Conservation (phyloP, 805 yeast species). For the Starmerella ratchasimensis region DNA sequence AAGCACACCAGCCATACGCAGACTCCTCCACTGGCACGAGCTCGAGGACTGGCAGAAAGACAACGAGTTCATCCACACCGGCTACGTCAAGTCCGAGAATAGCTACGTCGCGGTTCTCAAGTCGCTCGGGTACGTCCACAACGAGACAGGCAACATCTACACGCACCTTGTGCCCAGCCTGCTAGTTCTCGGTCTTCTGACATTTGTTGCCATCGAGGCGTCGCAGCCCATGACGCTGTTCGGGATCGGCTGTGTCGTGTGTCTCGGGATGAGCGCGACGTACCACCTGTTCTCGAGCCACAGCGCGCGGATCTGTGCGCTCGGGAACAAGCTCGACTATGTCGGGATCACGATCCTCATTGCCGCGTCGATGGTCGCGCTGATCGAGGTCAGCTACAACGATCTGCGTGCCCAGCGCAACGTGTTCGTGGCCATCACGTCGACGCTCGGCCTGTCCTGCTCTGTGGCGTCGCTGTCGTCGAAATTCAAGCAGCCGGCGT, state of each 20-base stretch:
- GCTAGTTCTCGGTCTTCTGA: slow-evolving; percentile 12
- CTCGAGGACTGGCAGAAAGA: slow-evolving; percentile 63
- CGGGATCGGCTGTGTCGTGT: slow-evolving; percentile 42
- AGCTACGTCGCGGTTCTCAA: slow-evolving; percentile 35
- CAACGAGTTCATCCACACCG: slow-evolving; percentile 49
- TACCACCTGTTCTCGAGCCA: slow-evolving; percentile 60
- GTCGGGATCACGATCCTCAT: slow-evolving; percentile 60
- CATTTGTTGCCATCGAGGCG: slow-evolving; percentile 12
- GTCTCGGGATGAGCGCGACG: slow-evolving; percentile 49
- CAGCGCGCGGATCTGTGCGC: slow-evolving; percentile 37
- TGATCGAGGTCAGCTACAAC: slow-evolving; percentile 35
- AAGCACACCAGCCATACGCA: too few species aligned
- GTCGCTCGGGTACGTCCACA: slow-evolving; percentile 45
- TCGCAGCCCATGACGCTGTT: slow-evolving; percentile 38
- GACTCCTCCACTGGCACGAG: slow-evolving; percentile 34
- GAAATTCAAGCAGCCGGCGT: slow-evolving; percentile 51
- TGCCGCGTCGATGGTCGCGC: slow-evolving; percentile 45
- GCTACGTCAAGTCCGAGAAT: slow-evolving; percentile 47
- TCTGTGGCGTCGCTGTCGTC: slow-evolving; percentile 49
- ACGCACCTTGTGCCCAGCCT: slow-evolving; percentile 39
- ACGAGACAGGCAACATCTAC: slow-evolving; percentile 61
- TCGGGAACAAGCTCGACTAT: slow-evolving; percentile 62
- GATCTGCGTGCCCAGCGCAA: slow-evolving; percentile 27
- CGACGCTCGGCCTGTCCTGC: slow-evolving; percentile 47
- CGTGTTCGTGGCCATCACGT: slow-evolving; percentile 32